Conservation (phyloP, 2,329 filamentous ascomycete genomes). For the Alternaria gaisen region DNA sequence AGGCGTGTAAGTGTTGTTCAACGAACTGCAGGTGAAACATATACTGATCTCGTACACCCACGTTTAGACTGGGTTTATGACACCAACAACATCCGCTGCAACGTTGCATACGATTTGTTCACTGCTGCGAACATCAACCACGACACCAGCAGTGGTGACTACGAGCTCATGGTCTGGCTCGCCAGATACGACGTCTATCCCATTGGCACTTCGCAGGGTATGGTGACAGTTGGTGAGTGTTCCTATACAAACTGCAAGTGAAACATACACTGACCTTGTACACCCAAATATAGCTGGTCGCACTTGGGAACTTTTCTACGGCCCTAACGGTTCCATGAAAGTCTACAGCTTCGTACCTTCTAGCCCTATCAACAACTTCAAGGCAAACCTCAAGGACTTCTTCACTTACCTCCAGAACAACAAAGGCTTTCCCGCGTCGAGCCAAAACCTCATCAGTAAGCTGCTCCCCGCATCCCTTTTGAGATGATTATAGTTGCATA, state of each 20-base stretch:
- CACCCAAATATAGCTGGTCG: slow-evolving; percentile 43
- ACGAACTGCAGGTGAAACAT: neutral
- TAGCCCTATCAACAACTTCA: slow-evolving; percentile 58
- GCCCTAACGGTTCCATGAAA: slow-evolving; percentile 65
- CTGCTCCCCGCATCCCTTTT: neutral
- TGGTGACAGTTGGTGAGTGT: slow-evolving; percentile 53
- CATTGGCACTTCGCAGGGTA: slow-evolving; percentile 28
- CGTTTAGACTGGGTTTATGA: slow-evolving; percentile 24
- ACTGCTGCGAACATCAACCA: slow-evolving; percentile 32
- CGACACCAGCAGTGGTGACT: slow-evolving; percentile 35
- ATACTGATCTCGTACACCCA: neutral
- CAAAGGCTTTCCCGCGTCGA: slow-evolving; percentile 52
- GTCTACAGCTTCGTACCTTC: slow-evolving; percentile 67
- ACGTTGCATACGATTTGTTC: slow-evolving; percentile 42
- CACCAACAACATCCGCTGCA: slow-evolving; percentile 25
- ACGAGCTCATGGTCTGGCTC: slow-evolving; percentile 39
- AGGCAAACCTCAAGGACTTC: slow-evolving; percentile 65
- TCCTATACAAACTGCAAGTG: neutral
- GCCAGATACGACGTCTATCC: slow-evolving; percentile 28
- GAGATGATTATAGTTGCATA: neutral
- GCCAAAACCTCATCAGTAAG: slow-evolving; percentile 37
- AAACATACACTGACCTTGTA: neutral
- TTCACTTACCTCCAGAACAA: slow-evolving; percentile 60
- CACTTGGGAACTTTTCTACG: slow-evolving; percentile 65
- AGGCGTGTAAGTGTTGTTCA: slow-evolving; percentile 7